Evolutionary conservation across 1,139 yeast species (phyloP), one percentile per base, ranked within the genome.

Genomic region (Diutina siamensis): DNA sequence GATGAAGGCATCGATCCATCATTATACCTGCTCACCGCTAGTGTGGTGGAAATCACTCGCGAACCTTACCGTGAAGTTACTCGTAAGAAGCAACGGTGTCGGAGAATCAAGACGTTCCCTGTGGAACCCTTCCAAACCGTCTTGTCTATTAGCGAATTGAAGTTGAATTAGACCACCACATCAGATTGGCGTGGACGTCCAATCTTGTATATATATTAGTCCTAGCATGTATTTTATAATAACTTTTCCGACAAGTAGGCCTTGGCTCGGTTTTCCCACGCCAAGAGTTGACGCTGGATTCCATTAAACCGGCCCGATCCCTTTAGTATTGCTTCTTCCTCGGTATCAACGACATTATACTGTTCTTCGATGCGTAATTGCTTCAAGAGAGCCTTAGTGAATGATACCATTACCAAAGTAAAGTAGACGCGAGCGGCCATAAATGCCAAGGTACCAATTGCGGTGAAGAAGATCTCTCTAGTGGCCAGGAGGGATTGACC

Each of bases 91-190:
- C 81, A 83, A 60, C 80, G 97, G 65, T 76, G 87, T 55, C 78
- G 98, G 66, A 85, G 88, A 58, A 78, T 77, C 45, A 82, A 87
- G 59, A 92, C 88, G 50, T 78, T 81, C 36, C 76, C 76, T 18
- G 83, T 82, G 46, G 88, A 89, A 65, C 89, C 85, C 49, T 79
- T 76, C 56, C 77, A 86, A 56, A 92, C 98, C 3, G 80, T 86
- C 44, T 65, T 92, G 55, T 76, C 92, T 62, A 80, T 92, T 46
- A 76, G 80, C 47, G 95, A 89, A 60, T 67, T 85, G 54, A 71
- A 66, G 52, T 61, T 83, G 54, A 72, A 41, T 20, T 27, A 35
- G 22, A 15, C 17, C 38, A 5, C 10, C 10, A 10, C 28, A 25
- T n/a, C n/a, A n/a, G n/a, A n/a, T n/a, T n/a, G n/a, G n/a, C n/a